Evolutionary conservation across 805 yeast species (phyloP).

Genomic region (Priceomyces fermenticarens): DNA sequence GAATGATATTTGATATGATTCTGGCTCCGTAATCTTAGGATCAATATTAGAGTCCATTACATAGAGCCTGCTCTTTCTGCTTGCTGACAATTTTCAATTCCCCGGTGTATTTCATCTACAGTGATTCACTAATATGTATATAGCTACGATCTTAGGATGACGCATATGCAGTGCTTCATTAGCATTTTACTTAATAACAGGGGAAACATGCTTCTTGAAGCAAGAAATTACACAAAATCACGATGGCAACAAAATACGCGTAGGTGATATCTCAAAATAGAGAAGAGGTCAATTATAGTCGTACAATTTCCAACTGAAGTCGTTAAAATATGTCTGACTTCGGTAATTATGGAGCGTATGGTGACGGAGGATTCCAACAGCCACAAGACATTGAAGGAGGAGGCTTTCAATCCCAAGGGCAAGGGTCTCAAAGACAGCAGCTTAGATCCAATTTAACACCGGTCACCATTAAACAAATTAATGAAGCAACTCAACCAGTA

Average conservation of each 20-base stretch:
- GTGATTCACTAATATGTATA: too few relatives aligned
- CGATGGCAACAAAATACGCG: not conserved
- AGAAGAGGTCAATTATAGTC: too few relatives aligned
- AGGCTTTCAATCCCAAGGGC: slow-evolving; percentile 18
- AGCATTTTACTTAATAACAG: too few relatives aligned
- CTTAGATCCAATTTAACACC: slow-evolving; percentile 43
- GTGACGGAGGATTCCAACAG: slow-evolving; percentile 22
- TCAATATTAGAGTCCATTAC: slow-evolving; percentile 18
- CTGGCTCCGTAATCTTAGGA: slow-evolving; percentile 16
- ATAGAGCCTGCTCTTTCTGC: not conserved
- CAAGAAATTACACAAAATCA: not conserved
- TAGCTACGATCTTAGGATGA: too few relatives aligned
- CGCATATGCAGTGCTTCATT: too few relatives aligned
- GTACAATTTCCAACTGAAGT: too few relatives aligned
- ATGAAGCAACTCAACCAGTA: slow-evolving; percentile 56
- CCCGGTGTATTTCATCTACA: too few relatives aligned
- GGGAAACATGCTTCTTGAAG: not conserved
- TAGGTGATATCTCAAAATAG: too few relatives aligned
- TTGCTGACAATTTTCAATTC: too few relatives aligned
- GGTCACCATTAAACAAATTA: slow-evolving; percentile 70
- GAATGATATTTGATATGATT: slow-evolving; percentile 9
- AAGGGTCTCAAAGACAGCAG: slow-evolving; percentile 21
- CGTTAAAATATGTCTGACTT: slow-evolving; percentile 7
- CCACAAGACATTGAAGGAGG: slow-evolving; percentile 14
- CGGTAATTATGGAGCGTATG: slow-evolving; percentile 12